phyloP scores from a whole-genome alignment of 768 basidiomycete genomes.

The Podaxis mareebaensis region DNA sequence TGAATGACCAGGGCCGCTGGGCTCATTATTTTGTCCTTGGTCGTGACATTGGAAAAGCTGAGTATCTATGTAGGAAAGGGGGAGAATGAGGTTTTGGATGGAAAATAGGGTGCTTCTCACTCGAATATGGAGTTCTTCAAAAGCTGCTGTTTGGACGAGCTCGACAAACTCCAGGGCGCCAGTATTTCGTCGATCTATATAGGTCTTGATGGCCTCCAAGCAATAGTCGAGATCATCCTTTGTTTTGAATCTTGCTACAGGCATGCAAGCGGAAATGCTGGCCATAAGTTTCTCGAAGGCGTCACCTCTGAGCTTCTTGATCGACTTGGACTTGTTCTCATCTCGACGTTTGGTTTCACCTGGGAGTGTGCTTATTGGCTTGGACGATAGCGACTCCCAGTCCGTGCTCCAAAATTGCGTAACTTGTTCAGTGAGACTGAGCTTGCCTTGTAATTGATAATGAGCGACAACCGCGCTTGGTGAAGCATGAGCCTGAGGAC shows the following conservation, averaged over 20 bases:
- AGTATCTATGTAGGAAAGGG: neutral
- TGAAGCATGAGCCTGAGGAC: too few species aligned
- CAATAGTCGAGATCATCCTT: neutral
- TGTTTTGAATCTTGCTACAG: neutral
- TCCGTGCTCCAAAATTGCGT: neutral
- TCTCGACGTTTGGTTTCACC: neutral
- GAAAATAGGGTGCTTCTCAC: neutral
- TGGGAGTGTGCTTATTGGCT: neutral
- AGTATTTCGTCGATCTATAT: neutral
- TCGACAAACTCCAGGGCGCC: neutral
- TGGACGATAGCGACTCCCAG: neutral
- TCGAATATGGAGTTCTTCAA: neutral
- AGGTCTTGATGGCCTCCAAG: neutral
- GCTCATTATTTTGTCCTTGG: neutral
- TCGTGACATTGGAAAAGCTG: neutral
- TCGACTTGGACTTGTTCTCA: neutral
- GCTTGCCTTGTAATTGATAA: neutral
- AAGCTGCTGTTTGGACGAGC: neutral
- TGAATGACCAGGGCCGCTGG: neutral
- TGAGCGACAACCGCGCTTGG: neutral
- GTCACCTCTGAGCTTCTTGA: neutral
- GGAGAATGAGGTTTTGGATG: neutral
- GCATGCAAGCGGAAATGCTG: neutral
- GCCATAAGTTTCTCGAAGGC: neutral
- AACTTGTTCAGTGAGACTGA: neutral